Conservation (phyloP, 768 basidiomycete species). For the Rhodocollybia butyracea region DNA sequence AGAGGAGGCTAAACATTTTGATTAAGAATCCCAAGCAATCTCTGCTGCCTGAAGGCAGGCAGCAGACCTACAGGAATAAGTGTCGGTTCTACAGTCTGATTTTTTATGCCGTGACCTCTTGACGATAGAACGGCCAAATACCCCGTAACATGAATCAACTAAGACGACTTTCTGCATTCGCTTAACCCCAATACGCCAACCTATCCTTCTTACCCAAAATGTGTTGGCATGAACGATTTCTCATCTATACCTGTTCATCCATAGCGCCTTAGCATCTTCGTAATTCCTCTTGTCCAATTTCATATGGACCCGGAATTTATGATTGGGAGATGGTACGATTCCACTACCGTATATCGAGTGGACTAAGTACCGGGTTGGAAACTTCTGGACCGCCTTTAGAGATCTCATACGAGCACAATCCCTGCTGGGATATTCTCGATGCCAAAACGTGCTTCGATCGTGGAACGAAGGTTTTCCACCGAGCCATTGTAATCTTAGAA, state of each 20-base stretch:
- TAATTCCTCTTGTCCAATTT: constrained; percentile 9
- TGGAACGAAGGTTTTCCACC: constrained; percentile 21
- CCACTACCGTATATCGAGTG: constrained; percentile 23
- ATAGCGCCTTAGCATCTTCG: not conserved
- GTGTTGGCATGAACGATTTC: constrained; percentile 5
- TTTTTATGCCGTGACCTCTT: constrained; percentile 16
- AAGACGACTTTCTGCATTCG: not conserved
- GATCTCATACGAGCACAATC: constrained; percentile 37
- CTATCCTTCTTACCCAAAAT: constrained; percentile 7
- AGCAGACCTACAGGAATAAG: constrained; percentile 20
- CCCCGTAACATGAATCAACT: too few relatives aligned
- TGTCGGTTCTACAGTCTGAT: constrained; percentile 16
- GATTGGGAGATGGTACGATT: constrained; percentile 3
- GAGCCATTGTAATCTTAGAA: not conserved
- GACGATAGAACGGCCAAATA: constrained; percentile 14
- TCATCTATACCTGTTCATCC: not conserved
- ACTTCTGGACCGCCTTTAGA: constrained; percentile 34
- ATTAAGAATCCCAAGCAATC: not conserved
- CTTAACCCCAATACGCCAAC: constrained; percentile 3
- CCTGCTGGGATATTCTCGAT: constrained; percentile 33
- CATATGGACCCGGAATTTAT: constrained; percentile 10
- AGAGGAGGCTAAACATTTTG: too few relatives aligned
- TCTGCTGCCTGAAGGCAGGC: not conserved
- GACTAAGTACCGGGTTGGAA: constrained; percentile 34
- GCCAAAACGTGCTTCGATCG: constrained; percentile 28